Evolutionary conservation across 352 stramenopile species (phyloP).

Genomic region (Aphanomyces euteiches): DNA sequence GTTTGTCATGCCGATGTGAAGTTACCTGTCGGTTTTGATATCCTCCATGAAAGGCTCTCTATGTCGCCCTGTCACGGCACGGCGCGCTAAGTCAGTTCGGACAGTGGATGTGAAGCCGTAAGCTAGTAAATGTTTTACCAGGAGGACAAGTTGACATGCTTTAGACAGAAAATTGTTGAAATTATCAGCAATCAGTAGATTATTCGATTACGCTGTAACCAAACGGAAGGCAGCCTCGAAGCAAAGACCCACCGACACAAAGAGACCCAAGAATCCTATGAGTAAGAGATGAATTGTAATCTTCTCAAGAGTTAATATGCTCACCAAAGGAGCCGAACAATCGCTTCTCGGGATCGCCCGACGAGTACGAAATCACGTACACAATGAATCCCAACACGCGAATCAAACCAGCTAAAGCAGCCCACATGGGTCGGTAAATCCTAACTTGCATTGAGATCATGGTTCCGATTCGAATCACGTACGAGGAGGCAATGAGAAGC

Average conservation of each 20-base stretch:
- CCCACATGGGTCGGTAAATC: slow-evolving; percentile 55
- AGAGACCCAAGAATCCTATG: slow-evolving; percentile 51
- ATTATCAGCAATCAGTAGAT: not conserved
- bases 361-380: slow-evolving; percentile 64
- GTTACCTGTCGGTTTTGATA: too few relatives aligned
- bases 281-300: not conserved
- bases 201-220: slow-evolving; percentile 24
- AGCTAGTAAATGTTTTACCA: not conserved
- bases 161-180: not conserved
- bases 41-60: too few relatives aligned
- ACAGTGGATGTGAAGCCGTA: not conserved
- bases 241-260: slow-evolving; percentile 37
- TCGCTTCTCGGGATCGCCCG: slow-evolving; percentile 59
- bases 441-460: slow-evolving; percentile 9
- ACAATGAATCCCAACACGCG: slow-evolving; percentile 57
- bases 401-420: slow-evolving; percentile 52
- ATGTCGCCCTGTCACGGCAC: too few relatives aligned
- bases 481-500: slow-evolving; percentile 43
- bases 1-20: too few relatives aligned
- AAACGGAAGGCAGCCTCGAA: slow-evolving; percentile 41
- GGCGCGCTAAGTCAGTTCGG: too few relatives aligned
- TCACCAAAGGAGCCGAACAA: slow-evolving; percentile 53
- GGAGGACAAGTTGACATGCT: not conserved
- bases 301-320: slow-evolving; percentile 14
- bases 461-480: slow-evolving; percentile 25